A percentile compares a stretch with the other conserved stretches of the same genome.
phyloP scores from a whole-genome alignment of 495 filamentous ascomycete genomes.

The Friedmanniomyces simplex region DNA sequence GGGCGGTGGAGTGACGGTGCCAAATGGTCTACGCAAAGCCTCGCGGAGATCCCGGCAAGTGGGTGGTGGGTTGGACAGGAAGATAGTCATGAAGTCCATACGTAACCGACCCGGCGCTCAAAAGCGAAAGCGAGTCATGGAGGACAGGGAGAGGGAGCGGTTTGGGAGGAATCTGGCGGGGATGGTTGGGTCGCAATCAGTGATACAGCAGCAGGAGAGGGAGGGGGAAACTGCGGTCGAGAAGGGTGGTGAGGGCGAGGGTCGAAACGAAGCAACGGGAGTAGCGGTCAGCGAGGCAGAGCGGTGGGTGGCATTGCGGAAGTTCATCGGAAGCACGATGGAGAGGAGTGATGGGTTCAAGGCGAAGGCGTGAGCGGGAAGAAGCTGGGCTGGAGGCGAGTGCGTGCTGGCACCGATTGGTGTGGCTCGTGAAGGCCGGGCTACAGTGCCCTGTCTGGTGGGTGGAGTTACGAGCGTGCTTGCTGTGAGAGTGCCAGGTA shows the following conservation, averaged over 20 bases:
- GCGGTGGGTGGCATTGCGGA: slow-evolving; percentile 30
- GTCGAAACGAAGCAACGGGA: neutral
- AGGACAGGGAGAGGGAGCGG: slow-evolving; percentile 65
- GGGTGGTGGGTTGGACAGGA: neutral
- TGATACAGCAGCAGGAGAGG: neutral
- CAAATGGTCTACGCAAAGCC: neutral
- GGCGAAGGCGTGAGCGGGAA: neutral
- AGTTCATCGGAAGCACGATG: slow-evolving; percentile 33
- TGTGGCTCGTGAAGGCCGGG: too few relatives aligned
- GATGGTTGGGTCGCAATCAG: slow-evolving; percentile 29
- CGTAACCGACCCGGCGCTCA: slow-evolving; percentile 64
- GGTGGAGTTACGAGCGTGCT: too few relatives aligned
- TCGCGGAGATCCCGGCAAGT: neutral
- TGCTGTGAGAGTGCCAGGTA: too few relatives aligned
- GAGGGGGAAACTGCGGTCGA: neutral
- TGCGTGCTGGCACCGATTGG: too few relatives aligned
- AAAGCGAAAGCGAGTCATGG: slow-evolving; percentile 71
- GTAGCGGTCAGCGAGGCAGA: slow-evolving; percentile 6
- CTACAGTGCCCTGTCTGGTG: too few relatives aligned
- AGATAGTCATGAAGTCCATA: slow-evolving; percentile 44
- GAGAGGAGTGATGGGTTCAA: slow-evolving; percentile 24
- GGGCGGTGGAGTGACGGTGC: too few relatives aligned
- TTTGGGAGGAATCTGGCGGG: slow-evolving; percentile 70
- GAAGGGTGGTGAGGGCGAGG: too few relatives aligned
- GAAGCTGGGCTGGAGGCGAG: neutral